phyloP scores from a whole-genome alignment of 495 filamentous ascomycete species.

The Penicillium samsonianum region DNA sequence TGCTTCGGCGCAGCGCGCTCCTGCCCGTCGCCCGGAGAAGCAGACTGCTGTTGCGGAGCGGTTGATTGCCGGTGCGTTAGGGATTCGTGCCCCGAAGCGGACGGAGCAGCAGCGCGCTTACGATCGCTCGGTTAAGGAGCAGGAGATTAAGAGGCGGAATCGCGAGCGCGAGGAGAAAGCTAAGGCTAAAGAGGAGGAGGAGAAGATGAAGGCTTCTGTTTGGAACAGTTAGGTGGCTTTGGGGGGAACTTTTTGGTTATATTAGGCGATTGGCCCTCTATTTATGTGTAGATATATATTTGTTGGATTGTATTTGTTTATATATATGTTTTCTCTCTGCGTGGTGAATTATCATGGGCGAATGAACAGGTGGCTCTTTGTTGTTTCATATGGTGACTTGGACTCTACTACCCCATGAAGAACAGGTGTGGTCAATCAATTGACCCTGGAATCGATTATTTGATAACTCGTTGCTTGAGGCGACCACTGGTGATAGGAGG shows the following conservation, averaged over 20 bases:
- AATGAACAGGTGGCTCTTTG: neutral
- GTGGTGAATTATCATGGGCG: neutral
- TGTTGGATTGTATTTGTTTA: constrained; percentile 1
- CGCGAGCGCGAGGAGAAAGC: constrained; percentile 66
- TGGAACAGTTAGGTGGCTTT: constrained; percentile 70
- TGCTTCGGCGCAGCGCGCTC: constrained; percentile 25
- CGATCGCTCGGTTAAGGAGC: constrained; percentile 78
- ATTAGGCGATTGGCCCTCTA: constrained; percentile 13
- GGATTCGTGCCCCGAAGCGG: constrained; percentile 73
- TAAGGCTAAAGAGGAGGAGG: constrained; percentile 64
- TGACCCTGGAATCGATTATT: neutral
- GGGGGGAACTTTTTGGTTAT: neutral
- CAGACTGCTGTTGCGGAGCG: constrained; percentile 87
- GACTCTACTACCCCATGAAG: neutral
- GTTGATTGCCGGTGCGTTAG: constrained; percentile 87
- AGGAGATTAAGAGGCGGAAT: constrained; percentile 77
- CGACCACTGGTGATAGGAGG: neutral
- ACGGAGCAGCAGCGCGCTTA: constrained; percentile 90
- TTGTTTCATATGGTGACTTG: neutral
- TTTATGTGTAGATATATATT: constrained; percentile 13
- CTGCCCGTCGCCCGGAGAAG: constrained; percentile 71
- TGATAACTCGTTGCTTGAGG: neutral
- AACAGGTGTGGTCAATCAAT: neutral
- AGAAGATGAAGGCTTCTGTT: constrained; percentile 69
- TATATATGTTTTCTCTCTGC: constrained; percentile 6